phyloP scores from a whole-genome alignment of 2,329 filamentous ascomycete genomes.

The Biscogniauxia mediterranea region DNA sequence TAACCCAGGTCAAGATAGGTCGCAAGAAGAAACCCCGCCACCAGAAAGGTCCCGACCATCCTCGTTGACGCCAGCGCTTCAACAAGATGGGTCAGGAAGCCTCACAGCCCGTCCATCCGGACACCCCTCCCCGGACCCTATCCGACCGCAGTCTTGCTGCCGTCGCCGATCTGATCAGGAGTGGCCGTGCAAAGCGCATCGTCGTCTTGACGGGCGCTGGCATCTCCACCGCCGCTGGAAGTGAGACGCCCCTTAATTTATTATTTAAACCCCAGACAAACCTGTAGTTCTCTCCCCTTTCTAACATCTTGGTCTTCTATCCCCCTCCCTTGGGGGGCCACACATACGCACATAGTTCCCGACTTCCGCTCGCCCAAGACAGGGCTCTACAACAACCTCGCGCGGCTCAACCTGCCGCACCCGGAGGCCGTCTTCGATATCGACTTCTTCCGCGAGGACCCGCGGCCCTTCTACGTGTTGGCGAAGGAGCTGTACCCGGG shows the following conservation, averaged over 20 bases:
- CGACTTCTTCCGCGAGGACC: constrained; percentile 78
- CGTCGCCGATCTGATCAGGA: constrained; percentile 77
- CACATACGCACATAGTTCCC: constrained; percentile 59
- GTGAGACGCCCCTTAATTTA: constrained; percentile 35
- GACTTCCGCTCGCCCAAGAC: constrained; percentile 94
- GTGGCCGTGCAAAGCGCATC: constrained; percentile 65
- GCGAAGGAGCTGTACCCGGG: constrained; percentile 92
- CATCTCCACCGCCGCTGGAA: constrained; percentile 73
- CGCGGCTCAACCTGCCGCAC: constrained; percentile 78
- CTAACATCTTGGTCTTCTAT: not conserved
- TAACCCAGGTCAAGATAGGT: constrained; percentile 20
- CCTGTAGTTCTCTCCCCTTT: not conserved
- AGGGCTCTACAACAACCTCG: constrained; percentile 89
- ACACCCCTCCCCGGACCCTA: constrained; percentile 63
- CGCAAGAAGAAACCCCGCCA: constrained; percentile 27
- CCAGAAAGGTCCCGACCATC: constrained; percentile 18
- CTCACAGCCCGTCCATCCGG: constrained; percentile 65
- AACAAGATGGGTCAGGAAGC: constrained; percentile 87
- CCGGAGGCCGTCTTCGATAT: constrained; percentile 96
- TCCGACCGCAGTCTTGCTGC: constrained; percentile 66
- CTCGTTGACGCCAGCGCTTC: constrained; percentile 20
- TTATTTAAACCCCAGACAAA: constrained; percentile 1
- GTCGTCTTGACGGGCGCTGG: constrained; percentile 91
- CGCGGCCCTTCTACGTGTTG: constrained; percentile 86
- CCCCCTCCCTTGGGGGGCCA: not conserved